Conservation (phyloP, 768 basidiomycete species). For the Chalciporus pseudorubinellus region DNA sequence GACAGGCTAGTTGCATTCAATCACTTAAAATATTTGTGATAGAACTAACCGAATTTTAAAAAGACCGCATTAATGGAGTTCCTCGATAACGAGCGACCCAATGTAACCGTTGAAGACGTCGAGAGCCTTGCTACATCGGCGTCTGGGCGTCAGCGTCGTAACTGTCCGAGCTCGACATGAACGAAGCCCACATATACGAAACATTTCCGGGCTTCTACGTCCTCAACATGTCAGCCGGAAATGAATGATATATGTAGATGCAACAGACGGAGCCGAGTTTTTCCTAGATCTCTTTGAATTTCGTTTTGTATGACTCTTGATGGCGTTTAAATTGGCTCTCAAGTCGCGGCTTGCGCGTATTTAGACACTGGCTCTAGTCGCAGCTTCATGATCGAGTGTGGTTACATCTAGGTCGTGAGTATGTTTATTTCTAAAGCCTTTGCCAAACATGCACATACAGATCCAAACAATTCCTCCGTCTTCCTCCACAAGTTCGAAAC, state of each 20-base stretch:
- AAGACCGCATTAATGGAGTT: neutral
- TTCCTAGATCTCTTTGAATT: neutral
- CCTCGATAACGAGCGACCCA: neutral
- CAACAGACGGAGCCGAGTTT: neutral
- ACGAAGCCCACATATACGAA: neutral
- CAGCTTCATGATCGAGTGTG: no score
- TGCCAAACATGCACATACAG: slow-evolving; percentile 10
- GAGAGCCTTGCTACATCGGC: slow-evolving; percentile 14
- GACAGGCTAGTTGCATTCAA: slow-evolving; percentile 10
- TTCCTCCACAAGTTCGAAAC: slow-evolving; percentile 1
- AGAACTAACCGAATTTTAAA: neutral
- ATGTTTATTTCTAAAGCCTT: slow-evolving; percentile 24
- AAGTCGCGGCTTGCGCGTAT: no score
- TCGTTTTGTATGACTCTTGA: neutral
- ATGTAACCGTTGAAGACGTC: slow-evolving; percentile 13
- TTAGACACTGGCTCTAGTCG: no score
- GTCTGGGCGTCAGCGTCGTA: neutral
- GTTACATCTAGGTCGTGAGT: no score
- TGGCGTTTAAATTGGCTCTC: no score
- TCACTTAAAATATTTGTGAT: neutral
- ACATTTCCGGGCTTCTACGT: neutral
- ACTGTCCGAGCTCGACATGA: neutral
- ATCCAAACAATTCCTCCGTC: slow-evolving; percentile 20
- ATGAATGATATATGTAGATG: neutral
- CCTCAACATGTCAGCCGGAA: neutral